Evolutionary conservation across 1,284 basidiomycete genomes (phyloP).

Genomic region (Pseudomicrostroma phylloplanum): DNA sequence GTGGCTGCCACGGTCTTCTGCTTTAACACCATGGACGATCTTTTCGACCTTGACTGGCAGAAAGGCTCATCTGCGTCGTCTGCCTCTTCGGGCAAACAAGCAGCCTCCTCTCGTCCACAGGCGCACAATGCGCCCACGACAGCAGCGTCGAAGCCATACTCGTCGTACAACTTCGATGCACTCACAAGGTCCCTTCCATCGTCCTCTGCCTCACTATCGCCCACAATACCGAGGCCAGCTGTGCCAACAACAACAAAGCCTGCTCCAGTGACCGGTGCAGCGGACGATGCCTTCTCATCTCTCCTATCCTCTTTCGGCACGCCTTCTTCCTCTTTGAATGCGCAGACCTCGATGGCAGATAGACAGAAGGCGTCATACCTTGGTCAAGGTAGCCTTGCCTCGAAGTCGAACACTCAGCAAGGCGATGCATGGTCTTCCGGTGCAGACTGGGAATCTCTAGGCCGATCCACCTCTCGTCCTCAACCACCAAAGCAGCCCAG

Average conservation of each 20-base stretch:
- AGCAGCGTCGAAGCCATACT: constrained; percentile 14
- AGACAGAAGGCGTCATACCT: neutral
- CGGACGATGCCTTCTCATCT: constrained; percentile 31
- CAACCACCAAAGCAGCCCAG: neutral
- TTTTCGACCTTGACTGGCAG: constrained; percentile 42
- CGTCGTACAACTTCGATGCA: constrained; percentile 30
- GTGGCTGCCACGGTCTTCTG: too few species aligned
- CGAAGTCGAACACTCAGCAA: neutral
- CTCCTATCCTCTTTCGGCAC: constrained; percentile 3
- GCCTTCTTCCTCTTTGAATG: neutral
- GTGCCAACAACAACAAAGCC: constrained; percentile 7
- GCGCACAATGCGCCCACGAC: neutral
- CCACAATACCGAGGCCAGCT: constrained; percentile 12
- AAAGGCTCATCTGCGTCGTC: constrained; percentile 12
- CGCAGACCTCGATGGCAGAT: neutral
- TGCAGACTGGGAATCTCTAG: constrained; percentile 23
- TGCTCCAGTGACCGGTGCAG: neutral
- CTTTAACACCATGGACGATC: constrained; percentile 39
- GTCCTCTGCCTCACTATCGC: constrained; percentile 9
- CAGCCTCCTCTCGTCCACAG: neutral
- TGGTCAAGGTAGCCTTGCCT: neutral
- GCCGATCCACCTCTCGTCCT: constrained; percentile 5
- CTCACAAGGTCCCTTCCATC: constrained; percentile 27
- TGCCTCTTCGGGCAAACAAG: constrained; percentile 8
- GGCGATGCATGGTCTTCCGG: constrained; percentile 15